These are phyloP conservation scores for Globisporangium mamillatum DNA, from an alignment of 352 stramenopile species.

Conservation along the genomic window DNA sequence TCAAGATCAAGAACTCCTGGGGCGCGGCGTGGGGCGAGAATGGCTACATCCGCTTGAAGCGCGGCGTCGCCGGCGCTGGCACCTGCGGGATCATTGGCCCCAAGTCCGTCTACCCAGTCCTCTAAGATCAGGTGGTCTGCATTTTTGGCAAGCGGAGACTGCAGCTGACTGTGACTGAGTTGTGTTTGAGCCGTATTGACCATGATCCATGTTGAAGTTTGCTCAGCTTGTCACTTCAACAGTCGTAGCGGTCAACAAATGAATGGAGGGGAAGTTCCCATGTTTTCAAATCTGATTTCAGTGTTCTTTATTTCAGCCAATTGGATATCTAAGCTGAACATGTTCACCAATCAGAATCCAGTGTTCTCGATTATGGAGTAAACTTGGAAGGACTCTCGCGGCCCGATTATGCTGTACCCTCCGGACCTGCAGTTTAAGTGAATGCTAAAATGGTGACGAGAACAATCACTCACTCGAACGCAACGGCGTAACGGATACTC, in stretches of 20 bases:
- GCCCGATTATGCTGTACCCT: background rate
- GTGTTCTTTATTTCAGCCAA: background rate
- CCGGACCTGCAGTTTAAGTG: background rate
- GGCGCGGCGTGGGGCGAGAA: slow-evolving; percentile 90
- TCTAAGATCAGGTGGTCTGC: slow-evolving; percentile 20
- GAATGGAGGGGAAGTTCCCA: background rate
- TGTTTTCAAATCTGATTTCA: background rate
- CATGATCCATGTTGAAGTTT: background rate
- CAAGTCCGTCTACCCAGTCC: slow-evolving; percentile 58
- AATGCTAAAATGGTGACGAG: background rate
- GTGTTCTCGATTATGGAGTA: too few relatives aligned
- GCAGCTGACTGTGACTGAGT: too few relatives aligned
- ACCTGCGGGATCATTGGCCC: slow-evolving; percentile 54
- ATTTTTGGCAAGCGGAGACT: background rate
- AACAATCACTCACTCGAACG: background rate
- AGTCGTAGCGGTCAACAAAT: background rate
- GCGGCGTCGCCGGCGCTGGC: slow-evolving; percentile 51
- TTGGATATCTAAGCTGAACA: background rate
- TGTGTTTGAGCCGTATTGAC: too few relatives aligned
- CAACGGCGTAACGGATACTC: background rate
- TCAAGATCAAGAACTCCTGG: slow-evolving; percentile 99
- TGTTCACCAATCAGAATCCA: too few relatives aligned
- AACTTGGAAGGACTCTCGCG: background rate
- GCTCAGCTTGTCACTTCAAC: background rate
- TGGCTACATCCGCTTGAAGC: slow-evolving; percentile 93